Conservation (phyloP, 2,329 filamentous ascomycete species). For the Pestalotiopsis sp. region DNA sequence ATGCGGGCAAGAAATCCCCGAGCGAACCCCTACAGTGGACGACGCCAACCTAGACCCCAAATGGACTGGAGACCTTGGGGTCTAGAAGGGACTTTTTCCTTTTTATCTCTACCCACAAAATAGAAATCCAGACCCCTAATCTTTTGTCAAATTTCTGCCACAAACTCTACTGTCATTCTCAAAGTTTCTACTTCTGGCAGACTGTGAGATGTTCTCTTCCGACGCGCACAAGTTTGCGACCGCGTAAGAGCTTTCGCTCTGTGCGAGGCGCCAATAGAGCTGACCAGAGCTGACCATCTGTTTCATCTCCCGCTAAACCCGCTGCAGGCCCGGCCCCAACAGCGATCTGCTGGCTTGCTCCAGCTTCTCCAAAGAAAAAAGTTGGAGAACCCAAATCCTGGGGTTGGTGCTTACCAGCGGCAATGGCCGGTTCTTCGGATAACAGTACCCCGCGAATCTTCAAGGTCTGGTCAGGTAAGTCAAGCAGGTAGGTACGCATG, state of each 20-base stretch:
- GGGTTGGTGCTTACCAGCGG: constrained; percentile 17
- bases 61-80: not conserved
- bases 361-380: not conserved
- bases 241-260: not conserved
- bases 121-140: not conserved
- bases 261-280: not conserved
- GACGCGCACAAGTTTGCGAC: too few species aligned
- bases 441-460: constrained; percentile 14
- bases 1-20: not conserved
- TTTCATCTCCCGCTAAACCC: not conserved
- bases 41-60: not conserved
- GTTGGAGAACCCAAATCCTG: constrained; percentile 10
- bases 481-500: not conserved
- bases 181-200: not conserved
- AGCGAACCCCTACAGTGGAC: not conserved
- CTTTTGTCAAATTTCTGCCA: not conserved
- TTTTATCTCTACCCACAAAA: not conserved
- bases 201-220: not conserved
- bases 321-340: not conserved
- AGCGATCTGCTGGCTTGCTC: not conserved
- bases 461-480: not conserved
- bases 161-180: not conserved
- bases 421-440: constrained; percentile 17
- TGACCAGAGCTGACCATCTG: not conserved
- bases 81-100: not conserved